phyloP scores from a whole-genome alignment of 2,329 filamentous ascomycete genomes.

The Zymoseptoria crescenta region DNA sequence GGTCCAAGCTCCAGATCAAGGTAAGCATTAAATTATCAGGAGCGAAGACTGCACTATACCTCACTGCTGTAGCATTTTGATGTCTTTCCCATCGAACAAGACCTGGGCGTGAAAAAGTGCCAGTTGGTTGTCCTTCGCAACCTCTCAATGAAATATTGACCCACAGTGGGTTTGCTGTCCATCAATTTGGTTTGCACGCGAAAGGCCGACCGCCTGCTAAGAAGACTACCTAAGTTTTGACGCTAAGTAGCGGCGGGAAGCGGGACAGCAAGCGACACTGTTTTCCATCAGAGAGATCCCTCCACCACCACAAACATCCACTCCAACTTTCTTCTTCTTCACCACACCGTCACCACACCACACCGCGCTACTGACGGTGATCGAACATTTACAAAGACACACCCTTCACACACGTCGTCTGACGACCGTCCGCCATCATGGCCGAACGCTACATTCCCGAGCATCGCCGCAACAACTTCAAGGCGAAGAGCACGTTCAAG shows the following conservation, averaged over 20 bases:
- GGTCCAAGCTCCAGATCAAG: neutral
- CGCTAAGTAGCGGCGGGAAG: neutral
- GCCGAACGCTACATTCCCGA: conserved; percentile 98
- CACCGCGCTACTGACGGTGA: neutral
- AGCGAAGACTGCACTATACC: neutral
- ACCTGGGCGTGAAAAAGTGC: neutral
- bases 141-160: neutral
- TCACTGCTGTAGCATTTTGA: neutral
- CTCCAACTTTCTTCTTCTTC: neutral
- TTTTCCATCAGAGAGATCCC: neutral
- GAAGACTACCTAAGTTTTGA: neutral
- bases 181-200: neutral
- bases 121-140: neutral
- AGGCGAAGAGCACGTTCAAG: conserved; percentile 99
- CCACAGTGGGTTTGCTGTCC: neutral
- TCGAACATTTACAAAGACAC: conserved; percentile 2
- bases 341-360: neutral
- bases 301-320: neutral
- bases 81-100: too few species aligned
- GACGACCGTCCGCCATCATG: conserved; percentile 54
- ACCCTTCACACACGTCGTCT: conserved; percentile 10
- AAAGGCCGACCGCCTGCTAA: neutral
- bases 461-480: conserved; percentile 98
- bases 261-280: neutral
- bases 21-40: neutral